Evolutionary conservation across 2,329 filamentous ascomycete genomes (phyloP).

Genomic region (Fusarium sp.): DNA sequence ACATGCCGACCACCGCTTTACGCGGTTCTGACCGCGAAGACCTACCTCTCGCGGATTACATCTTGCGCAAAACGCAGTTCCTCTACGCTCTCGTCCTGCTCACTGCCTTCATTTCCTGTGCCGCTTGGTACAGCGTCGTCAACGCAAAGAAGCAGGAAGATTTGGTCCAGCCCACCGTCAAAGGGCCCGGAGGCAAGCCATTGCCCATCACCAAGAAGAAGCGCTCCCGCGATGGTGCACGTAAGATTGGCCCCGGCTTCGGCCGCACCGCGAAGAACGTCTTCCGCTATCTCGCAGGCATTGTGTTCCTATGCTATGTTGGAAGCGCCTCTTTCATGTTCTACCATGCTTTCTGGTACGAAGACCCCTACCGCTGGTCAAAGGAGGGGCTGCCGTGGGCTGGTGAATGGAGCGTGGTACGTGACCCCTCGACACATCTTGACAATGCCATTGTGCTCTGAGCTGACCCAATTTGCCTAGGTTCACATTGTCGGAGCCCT

Average conservation of each 20-base stretch:
- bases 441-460: slow-evolving; percentile 13
- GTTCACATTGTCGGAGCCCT: slow-evolving; percentile 85
- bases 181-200: slow-evolving; percentile 88
- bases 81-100: slow-evolving; percentile 63
- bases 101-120: slow-evolving; percentile 58
- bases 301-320: slow-evolving; percentile 76
- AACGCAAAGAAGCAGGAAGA: slow-evolving; percentile 60
- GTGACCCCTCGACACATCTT: slow-evolving; percentile 46
- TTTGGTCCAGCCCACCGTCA: slow-evolving; percentile 58
- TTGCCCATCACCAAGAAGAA: slow-evolving; percentile 72
- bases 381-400: slow-evolving; percentile 70
- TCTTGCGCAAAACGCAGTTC: slow-evolving; percentile 58
- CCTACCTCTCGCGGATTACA: slow-evolving; percentile 49
- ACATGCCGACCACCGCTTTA: slow-evolving; percentile 43
- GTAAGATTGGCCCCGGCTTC: slow-evolving; percentile 61
- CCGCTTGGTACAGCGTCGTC: slow-evolving; percentile 62
- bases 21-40: slow-evolving; percentile 38
- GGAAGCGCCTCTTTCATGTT: slow-evolving; percentile 77
- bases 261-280: slow-evolving; percentile 71
- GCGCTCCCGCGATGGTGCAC: slow-evolving; percentile 56
- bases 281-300: slow-evolving; percentile 77
- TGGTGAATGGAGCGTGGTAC: slow-evolving; percentile 77
- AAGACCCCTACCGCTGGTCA: slow-evolving; percentile 51
- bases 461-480: slow-evolving; percentile 56
- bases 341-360: slow-evolving; percentile 69